phyloP scores from a whole-genome alignment of 306 rosid species.

The Medicago arabica region DNA sequence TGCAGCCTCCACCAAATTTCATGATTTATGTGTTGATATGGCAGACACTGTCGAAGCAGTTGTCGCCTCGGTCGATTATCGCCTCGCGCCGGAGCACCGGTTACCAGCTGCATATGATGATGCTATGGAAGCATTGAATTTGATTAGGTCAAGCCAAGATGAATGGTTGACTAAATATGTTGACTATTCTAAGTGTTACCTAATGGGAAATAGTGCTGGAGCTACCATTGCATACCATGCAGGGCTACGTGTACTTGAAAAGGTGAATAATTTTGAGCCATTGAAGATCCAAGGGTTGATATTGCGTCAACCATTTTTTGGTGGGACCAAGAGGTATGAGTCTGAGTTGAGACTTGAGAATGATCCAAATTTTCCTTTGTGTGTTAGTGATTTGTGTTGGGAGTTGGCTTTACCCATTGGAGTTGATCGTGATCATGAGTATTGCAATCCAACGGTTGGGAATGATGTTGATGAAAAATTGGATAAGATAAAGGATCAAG shows the following conservation, averaged over 20 bases:
- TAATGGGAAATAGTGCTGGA: conserved; percentile 61
- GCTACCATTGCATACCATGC: conserved; percentile 52
- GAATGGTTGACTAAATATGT: conserved; percentile 49
- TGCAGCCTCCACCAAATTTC: conserved; percentile 44
- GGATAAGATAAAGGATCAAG: conserved; percentile 38
- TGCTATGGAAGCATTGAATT: conserved; percentile 52
- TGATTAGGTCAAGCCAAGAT: conserved; percentile 38
- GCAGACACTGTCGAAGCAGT: conserved; percentile 25
- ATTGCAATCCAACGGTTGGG: conserved; percentile 51
- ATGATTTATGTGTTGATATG: conserved; percentile 35
- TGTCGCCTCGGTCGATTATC: conserved; percentile 55
- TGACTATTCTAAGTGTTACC: conserved; percentile 46
- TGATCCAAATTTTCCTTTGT: conserved; percentile 34
- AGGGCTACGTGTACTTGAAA: conserved; percentile 46
- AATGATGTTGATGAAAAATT: background rate
- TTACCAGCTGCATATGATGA: conserved; percentile 58
- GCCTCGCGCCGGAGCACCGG: conserved; percentile 60
- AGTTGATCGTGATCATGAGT: conserved; percentile 60
- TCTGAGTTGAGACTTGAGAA: conserved; percentile 51
- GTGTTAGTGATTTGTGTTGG: conserved; percentile 53
- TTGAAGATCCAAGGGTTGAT: conserved; percentile 48
- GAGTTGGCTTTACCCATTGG: conserved; percentile 52
- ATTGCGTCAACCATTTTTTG: conserved; percentile 58
- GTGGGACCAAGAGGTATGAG: conserved; percentile 50
- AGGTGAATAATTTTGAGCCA: background rate